These are phyloP conservation scores for Leccinum insigne DNA, from an alignment of 1,284 basidiomycete genomes.

Conservation along the genomic window DNA sequence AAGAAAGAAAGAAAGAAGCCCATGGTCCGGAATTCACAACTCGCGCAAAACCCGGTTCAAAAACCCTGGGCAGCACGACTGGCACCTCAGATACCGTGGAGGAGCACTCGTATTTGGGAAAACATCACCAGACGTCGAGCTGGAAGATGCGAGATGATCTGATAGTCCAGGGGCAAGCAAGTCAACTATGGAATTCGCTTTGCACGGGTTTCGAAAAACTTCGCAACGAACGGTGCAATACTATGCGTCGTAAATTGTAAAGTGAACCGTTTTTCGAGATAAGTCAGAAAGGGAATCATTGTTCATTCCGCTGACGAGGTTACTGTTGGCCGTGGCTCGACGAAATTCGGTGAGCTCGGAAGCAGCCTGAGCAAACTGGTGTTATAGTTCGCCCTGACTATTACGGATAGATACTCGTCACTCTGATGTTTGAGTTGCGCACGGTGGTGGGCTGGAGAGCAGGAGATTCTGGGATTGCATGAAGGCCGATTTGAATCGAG, in stretches of 20 bases:
- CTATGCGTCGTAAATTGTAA: background rate
- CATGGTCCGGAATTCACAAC: background rate
- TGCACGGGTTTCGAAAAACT: background rate
- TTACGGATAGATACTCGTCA: background rate
- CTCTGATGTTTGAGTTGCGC: background rate
- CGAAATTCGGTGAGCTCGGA: background rate
- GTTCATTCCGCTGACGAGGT: background rate
- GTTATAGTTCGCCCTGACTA: constrained; percentile 8
- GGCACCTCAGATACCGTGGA: background rate
- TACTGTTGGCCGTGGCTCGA: background rate
- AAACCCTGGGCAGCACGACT: background rate
- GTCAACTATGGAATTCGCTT: background rate
- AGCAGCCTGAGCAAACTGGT: background rate
- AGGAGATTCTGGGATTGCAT: constrained; percentile 2
- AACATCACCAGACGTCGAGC: background rate
- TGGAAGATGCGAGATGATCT: background rate
- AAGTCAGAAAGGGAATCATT: background rate
- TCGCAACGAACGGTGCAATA: background rate
- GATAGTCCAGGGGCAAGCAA: background rate
- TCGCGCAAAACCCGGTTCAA: background rate
- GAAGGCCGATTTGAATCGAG: background rate
- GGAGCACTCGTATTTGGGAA: no score
- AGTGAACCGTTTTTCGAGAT: background rate
- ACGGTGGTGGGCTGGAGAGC: background rate
- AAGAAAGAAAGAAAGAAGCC: no score